Conservation (phyloP, 441 rosid species). For the Pelargonium australe region DNA sequence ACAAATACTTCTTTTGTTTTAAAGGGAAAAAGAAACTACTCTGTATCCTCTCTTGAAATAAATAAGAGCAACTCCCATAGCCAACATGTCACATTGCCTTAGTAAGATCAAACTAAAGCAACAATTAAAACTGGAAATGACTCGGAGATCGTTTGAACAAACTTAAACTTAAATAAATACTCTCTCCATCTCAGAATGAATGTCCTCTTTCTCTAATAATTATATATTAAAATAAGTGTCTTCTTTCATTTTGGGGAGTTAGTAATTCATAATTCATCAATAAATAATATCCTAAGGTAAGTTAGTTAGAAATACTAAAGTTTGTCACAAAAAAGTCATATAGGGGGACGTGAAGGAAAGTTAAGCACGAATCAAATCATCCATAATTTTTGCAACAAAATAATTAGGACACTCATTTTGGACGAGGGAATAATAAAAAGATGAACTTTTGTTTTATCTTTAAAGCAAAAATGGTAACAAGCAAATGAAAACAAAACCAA, state of each 20-base stretch:
- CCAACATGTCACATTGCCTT: background rate
- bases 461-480: background rate
- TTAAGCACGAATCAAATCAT: no score
- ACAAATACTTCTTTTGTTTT: constrained; percentile 9
- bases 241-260: no score
- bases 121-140: background rate
- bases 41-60: background rate
- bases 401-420: no score
- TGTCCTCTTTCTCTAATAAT: no score
- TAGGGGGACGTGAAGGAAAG: no score
- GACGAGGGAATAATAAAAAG: background rate
- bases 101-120: background rate
- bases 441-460: background rate
- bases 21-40: background rate
- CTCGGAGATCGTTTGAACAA: background rate
- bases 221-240: no score
- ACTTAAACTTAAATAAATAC: background rate
- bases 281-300: no score
- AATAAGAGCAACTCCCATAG: background rate
- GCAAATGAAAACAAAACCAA: background rate
- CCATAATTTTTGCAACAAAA: no score
- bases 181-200: no score
- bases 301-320: no score
- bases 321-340: no score
- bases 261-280: no score